Percentiles rank a stretch among this genome's conserved stretches.
These are phyloP conservation scores for Heracleum sosnowskyi DNA, from an alignment of 129 eudicot genomes.

Conservation along the genomic window DNA sequence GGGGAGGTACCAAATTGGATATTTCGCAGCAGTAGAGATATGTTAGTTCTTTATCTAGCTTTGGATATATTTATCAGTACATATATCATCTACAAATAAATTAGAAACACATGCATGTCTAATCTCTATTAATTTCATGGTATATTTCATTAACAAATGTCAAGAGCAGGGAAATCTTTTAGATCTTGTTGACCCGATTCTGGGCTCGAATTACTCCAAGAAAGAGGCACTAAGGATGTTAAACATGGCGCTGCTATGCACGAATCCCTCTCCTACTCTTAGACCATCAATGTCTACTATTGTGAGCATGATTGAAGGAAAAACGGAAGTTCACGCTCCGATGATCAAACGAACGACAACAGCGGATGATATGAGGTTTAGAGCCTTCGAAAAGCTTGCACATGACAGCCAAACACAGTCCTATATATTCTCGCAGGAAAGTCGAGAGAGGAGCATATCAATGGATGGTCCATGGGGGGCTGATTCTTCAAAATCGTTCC, in stretches of 20 bases:
- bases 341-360: background rate
- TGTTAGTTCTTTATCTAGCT: slow-evolving; percentile 18
- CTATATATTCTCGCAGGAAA: slow-evolving; percentile 10
- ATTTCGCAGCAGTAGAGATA: background rate
- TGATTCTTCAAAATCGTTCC: slow-evolving; percentile 10
- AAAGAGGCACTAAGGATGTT: slow-evolving; percentile 41
- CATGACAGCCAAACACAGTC: slow-evolving; percentile 14
- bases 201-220: slow-evolving; percentile 27
- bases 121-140: too few relatives aligned
- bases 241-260: slow-evolving; percentile 39
- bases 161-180: slow-evolving; percentile 47
- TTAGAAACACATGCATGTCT: background rate
- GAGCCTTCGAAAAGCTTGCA: slow-evolving; percentile 18
- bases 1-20: slow-evolving; percentile 30
- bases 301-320: slow-evolving; percentile 47
- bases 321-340: slow-evolving; percentile 13
- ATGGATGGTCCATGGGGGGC: slow-evolving; percentile 25
- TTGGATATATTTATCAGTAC: background rate
- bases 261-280: slow-evolving; percentile 41
- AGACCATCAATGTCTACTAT: slow-evolving; percentile 42
- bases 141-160: background rate
- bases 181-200: slow-evolving; percentile 40
- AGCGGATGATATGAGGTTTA: slow-evolving; percentile 18
- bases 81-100: too few relatives aligned
- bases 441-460: slow-evolving; percentile 20